Conservation (phyloP, 306 rosid species). For the Acacia confusa region DNA sequence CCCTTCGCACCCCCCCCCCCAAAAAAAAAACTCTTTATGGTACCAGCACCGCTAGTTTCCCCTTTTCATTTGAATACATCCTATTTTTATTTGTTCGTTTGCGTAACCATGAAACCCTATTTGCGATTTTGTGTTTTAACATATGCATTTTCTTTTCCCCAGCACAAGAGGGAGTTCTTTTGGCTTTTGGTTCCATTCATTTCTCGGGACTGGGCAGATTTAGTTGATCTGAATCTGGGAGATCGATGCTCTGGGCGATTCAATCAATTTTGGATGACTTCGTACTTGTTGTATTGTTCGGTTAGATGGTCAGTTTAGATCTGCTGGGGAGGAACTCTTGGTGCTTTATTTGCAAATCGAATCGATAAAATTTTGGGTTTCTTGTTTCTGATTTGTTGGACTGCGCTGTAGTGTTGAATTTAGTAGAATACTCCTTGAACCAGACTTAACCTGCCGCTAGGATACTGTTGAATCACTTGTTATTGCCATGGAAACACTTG, state of each 20-base stretch:
- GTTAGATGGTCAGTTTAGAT: constrained; percentile 42
- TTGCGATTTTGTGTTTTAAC: background rate
- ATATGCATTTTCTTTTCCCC: background rate
- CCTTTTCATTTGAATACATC: background rate
- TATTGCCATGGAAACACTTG: constrained; percentile 73
- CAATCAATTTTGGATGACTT: background rate
- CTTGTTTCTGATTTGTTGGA: constrained; percentile 27
- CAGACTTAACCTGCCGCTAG: background rate
- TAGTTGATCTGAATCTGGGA: constrained; percentile 31
- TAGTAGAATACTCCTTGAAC: constrained; percentile 24
- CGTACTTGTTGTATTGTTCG: background rate
- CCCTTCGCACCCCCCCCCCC: background rate
- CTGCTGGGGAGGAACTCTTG: constrained; percentile 37
- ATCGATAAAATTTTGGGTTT: constrained; percentile 15
- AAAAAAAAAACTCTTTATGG: constrained; percentile 7
- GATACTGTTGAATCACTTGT: constrained; percentile 22
- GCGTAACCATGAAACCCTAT: background rate
- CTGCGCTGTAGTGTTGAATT: constrained; percentile 43
- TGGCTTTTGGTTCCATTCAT: background rate
- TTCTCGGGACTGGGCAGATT: constrained; percentile 9
- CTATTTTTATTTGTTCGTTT: background rate
- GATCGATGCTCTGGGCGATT: constrained; percentile 31
- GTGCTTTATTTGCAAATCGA: background rate
- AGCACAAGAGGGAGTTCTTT: constrained; percentile 23
- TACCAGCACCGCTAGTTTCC: background rate